These are phyloP conservation scores for Pisolithus marmoratus DNA, from an alignment of 768 basidiomycete species.

Conservation along the genomic window DNA sequence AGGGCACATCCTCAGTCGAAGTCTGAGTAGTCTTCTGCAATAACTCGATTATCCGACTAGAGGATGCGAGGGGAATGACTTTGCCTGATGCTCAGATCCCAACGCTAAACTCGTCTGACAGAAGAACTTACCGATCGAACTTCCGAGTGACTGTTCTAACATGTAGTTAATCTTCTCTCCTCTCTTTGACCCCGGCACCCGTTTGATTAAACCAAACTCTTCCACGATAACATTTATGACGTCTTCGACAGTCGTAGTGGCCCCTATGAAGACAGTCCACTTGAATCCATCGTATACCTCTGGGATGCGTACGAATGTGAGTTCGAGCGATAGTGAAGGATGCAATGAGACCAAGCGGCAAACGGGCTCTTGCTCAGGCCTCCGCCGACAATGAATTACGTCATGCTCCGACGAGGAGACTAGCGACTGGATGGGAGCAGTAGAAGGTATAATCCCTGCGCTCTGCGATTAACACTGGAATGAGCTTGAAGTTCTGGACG, in stretches of 20 bases:
- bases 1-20: constrained; percentile 8
- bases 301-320: constrained; percentile 63
- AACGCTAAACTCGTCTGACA: background rate
- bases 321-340: constrained; percentile 44
- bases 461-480: background rate
- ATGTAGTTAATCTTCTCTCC: constrained; percentile 63
- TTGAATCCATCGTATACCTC: constrained; percentile 71
- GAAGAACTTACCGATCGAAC: constrained; percentile 45
- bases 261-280: constrained; percentile 62
- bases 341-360: constrained; percentile 72
- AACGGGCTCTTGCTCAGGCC: constrained; percentile 52
- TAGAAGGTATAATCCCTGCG: constrained; percentile 46
- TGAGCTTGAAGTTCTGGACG: background rate
- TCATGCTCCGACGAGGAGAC: constrained; percentile 36
- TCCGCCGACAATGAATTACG: constrained; percentile 10
- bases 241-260: constrained; percentile 48
- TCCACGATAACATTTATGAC: constrained; percentile 46
- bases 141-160: constrained; percentile 56
- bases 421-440: constrained; percentile 46
- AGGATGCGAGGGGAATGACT: constrained; percentile 11
- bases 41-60: constrained; percentile 11
- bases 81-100: background rate
- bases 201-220: constrained; percentile 66
- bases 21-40: background rate
- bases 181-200: constrained; percentile 60